Evolutionary conservation across 495 filamentous ascomycete genomes (phyloP), one percentile per base, ranked within the genome.

Genomic region (Opeltia flavorubescens): DNA sequence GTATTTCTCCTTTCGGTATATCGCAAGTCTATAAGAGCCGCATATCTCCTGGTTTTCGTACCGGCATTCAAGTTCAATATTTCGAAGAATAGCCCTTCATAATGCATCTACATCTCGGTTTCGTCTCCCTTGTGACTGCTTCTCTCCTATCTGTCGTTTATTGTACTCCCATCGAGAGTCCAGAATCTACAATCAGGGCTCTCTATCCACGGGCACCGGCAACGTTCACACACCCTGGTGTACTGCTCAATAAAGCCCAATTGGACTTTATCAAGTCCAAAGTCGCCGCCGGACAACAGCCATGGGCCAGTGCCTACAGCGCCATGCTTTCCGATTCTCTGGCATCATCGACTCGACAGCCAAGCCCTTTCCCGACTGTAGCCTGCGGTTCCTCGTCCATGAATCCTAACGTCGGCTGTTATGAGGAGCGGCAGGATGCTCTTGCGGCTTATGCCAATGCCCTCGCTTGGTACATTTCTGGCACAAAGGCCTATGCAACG

Each of bases 401-500:
- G 11, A 55, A 20, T 11, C 58, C 59, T 0, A 48, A 58, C 27
- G 43, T 53, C 18, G 58, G 58, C 15, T 62, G 59, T 36, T 15
- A 26, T 13, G 53, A 43, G 13, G 59, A 62, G 34, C 50, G 59
- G 31, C 26, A 56, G 12, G 59, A 60, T 44, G 52, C 55, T 1
- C 52, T 62, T 23, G 49, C 59, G 20, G 59, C 59, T 17, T 62
- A 58, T 41, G 47, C 46, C 2, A 62, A 58, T 33, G 49, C 58
- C 5, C 27, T 62, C 6, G 59, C 58, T 9, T 62, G 51, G 49
- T 44, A 30, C 17, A 43, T 60, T 11, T 48, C 46, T 15, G 54
- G 51, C 1, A 42, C 27, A 4, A 13, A 43, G 20, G n/a, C 12
- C 9, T 60, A 59, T 28, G 59, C 58, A 12, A 20, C 55, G 5